Base-by-base conservation (phyloP, 2,329 filamentous ascomycete species). In the Aureobasidium sp. region DNA sequence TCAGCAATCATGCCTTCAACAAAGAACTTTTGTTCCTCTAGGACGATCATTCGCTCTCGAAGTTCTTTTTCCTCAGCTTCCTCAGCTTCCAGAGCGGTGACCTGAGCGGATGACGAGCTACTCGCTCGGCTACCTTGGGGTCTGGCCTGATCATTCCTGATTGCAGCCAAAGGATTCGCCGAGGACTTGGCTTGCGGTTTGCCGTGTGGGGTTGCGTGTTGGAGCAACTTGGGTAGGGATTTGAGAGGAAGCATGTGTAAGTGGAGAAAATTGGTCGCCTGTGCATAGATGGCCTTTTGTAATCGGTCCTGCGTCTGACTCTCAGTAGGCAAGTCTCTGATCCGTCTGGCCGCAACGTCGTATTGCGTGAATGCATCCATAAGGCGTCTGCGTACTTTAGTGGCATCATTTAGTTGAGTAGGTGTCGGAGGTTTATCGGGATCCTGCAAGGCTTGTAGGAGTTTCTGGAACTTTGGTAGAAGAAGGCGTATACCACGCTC, bases 361-460 rank as follows among this genome's bases (percentile, higher is more conserved):
- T 96, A 96, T 68, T 96, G 92, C 11, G 86, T 83, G 69, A 97
- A 96, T 9, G 90, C 89, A 68, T 96, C 92, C 62, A 91, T 92
- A 1, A 97, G 80, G 27, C 91, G 83, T 72, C 91, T 95, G n/a
- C 92, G 87, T 11, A 95, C 88, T 74, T 94, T 95, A 48, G 88
- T 87, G 0, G 92, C 92, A 67, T 96, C 91, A 59, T 89, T 82
- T 48, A 96, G 85, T 71, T 96, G 90, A 5, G 84, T 79, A 8
- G 83, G 79, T 2, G 85, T 79, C 0, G 86, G 86, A 13, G 86
- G 84, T 45, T 82, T 82, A 30, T 85, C 83, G 0, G 85, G 84
- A 67, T 89, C 84, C 75, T 96, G 91, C 4, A 97, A 75, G 1
- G 85, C 82, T 6, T 85, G 69, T 2, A 97, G 79, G 0, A 91